Percentiles rank a stretch among this genome's conserved stretches.
Evolutionary conservation across 495 filamentous ascomycete species (phyloP).

Genomic region (Podospora conica): DNA sequence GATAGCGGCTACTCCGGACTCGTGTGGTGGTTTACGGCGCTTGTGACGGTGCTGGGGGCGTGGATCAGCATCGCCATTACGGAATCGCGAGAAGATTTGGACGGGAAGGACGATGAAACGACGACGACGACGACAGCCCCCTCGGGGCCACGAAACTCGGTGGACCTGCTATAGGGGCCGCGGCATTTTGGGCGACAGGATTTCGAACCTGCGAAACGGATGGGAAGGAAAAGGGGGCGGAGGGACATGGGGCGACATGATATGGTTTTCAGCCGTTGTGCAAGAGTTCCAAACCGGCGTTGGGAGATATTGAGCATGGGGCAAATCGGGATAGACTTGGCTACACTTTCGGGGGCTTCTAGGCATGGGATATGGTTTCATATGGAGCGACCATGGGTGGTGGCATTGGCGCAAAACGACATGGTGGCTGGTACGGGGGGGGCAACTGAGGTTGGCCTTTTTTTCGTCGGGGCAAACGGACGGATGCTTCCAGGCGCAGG

Average conservation of each 20-base stretch:
- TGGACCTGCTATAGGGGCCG: background rate
- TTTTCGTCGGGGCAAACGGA: background rate
- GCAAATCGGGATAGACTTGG: slow-evolving; percentile 5
- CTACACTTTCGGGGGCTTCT: background rate
- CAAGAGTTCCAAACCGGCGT: background rate
- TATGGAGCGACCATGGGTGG: background rate
- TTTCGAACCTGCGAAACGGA: background rate
- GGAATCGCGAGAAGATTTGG: slow-evolving; percentile 38
- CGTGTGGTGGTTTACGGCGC: slow-evolving; percentile 83
- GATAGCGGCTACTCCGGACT: slow-evolving; percentile 74
- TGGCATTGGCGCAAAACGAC: background rate
- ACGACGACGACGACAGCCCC: background rate
- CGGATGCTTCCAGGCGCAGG: background rate
- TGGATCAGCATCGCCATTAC: slow-evolving; percentile 44
- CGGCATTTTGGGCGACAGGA: background rate
- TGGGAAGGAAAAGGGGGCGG: background rate
- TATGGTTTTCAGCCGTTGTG: background rate
- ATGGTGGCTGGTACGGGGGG: background rate
- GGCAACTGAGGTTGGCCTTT: no score
- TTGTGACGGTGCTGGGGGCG: slow-evolving; percentile 70
- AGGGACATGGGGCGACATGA: background rate
- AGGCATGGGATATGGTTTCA: slow-evolving; percentile 2
- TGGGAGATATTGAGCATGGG: slow-evolving; percentile 1
- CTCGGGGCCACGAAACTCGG: background rate
- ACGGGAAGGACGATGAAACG: slow-evolving; percentile 24